These are phyloP conservation scores for Sarcocystis neurona DNA, from an alignment of 169 alveolate species.

Conservation along the genomic window DNA sequence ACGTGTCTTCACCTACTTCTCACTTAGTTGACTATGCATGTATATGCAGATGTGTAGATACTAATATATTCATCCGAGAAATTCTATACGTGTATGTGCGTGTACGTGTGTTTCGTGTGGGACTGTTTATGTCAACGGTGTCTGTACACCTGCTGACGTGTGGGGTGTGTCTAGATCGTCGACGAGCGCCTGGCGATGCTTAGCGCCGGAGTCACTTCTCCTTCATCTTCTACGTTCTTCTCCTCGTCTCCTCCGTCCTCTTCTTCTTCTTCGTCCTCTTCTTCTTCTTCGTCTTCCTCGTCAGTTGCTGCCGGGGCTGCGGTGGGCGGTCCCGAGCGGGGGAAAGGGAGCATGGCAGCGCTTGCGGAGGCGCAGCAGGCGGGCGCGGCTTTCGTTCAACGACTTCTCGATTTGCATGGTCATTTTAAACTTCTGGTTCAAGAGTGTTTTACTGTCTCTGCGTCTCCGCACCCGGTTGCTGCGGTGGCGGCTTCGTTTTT, in stretches of 20 bases:
- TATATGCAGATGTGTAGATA: background rate
- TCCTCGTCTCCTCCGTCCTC: background rate
- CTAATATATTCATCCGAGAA: background rate
- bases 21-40: background rate
- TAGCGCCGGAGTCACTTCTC: background rate
- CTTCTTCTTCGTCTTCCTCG: background rate
- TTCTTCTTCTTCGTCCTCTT: background rate
- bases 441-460: slow-evolving; percentile 53
- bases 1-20: no score
- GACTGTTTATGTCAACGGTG: background rate
- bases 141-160: no score
- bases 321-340: slow-evolving; percentile 17
- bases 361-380: slow-evolving; percentile 62
- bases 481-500: no score
- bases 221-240: background rate
- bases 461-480: no score
- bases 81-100: background rate
- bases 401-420: slow-evolving; percentile 61
- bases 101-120: background rate
- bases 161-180: slow-evolving; percentile 3
- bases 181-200: slow-evolving; percentile 12
- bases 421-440: slow-evolving; percentile 43
- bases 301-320: background rate
- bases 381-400: slow-evolving; percentile 61
- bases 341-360: slow-evolving; percentile 44